Evolutionary conservation across 345 rosid genomes (phyloP), one percentile per base, ranked within the genome.

Genomic region (Citrus sinensis): DNA sequence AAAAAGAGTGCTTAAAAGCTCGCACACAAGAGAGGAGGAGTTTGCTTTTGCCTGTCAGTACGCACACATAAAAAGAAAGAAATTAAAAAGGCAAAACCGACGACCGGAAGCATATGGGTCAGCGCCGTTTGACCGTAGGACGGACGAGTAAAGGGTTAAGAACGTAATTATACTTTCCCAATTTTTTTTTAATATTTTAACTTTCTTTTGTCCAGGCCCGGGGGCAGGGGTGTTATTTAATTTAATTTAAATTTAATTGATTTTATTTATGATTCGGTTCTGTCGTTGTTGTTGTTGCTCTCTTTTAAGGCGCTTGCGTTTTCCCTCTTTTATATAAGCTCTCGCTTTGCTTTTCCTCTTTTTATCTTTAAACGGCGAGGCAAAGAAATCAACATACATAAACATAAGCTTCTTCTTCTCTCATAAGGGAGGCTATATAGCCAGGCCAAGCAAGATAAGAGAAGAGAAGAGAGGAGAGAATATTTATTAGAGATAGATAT

Each of bases 101-200:
- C 71, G 86, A 73, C 78, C 67, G 30, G 69, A 37, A 63, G 85
- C 86, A 76, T 83, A 82, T 76, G 65, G 88, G 93, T 92, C 92
- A 88, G 85, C 87, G 76, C 19, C 27, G 78, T 80, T 88, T 92
- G 92, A 90, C 91, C 89, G 61, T 24, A 76, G 7, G 76, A 75
- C 66, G 81, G 82, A 82, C 82, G 84, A 71, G 83, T 58, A 4
- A 46, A 79, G 59, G 85, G 85, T 0, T n/a, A 82, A 64, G 63
- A 71, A 67, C 29, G 88, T 85, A 84, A 87, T 76, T 73, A 20
- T 1, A 35, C 54, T 32, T 40, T 40, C 13, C 35, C 1, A 1
- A 1, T 5, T 35, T 1, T 35, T 51, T 54, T 54, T 54, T 54
- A 17, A 54, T 13, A 46, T 54, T 54, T 54, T 17, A 54, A 54